phyloP scores from a whole-genome alignment of 2,329 filamentous ascomycete genomes.

The Penicillium capsulatum region DNA sequence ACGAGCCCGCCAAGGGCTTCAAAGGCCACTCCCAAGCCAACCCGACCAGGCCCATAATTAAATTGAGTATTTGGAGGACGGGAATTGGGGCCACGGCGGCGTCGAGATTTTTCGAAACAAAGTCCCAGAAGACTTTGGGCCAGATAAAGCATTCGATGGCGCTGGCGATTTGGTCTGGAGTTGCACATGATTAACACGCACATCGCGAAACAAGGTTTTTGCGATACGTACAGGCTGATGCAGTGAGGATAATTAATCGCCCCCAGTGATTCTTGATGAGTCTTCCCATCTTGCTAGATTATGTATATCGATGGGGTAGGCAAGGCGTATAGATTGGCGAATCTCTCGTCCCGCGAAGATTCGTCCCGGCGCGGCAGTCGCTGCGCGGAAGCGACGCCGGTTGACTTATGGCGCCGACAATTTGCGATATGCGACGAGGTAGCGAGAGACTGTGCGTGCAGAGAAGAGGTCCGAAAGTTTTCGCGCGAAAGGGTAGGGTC shows the following conservation, averaged over 20 bases:
- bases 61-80: conserved; percentile 81
- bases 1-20: conserved; percentile 67
- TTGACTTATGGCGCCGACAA: neutral
- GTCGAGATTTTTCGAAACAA: conserved; percentile 85
- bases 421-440: neutral
- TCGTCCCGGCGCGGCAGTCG: conserved; percentile 1
- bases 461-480: neutral
- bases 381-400: conserved; percentile 4
- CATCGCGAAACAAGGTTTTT: neutral
- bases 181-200: neutral
- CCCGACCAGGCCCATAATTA: conserved; percentile 72
- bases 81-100: conserved; percentile 81
- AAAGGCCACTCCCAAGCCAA: conserved; percentile 91
- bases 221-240: conserved; percentile 64
- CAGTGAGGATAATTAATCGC: conserved; percentile 84
- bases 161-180: conserved; percentile 75
- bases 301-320: conserved; percentile 3
- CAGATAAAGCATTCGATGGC: conserved; percentile 89
- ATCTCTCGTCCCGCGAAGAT: conserved; percentile 30
- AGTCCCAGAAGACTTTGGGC: conserved; percentile 99
- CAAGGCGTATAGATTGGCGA: neutral
- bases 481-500: neutral
- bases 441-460: neutral
- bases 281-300: conserved; percentile 67
- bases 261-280: conserved; percentile 99